phyloP scores from a whole-genome alignment of 805 yeast genomes.

The Kodamaea hsintzibuensis region DNA sequence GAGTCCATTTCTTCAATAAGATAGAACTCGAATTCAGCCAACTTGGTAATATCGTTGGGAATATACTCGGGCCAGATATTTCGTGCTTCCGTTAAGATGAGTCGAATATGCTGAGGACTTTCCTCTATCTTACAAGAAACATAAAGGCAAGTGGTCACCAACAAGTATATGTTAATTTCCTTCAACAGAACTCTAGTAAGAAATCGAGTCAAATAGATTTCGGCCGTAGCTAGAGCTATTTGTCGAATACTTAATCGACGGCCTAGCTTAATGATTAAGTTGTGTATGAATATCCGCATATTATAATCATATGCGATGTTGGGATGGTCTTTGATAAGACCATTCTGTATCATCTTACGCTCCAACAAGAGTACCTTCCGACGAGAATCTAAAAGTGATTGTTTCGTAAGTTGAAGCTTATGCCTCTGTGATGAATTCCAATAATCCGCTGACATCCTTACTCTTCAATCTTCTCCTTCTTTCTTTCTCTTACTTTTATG shows the following conservation, averaged over 20 bases:
- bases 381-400: slow-evolving; percentile 51
- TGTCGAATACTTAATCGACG: slow-evolving; percentile 77
- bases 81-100: slow-evolving; percentile 80
- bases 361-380: slow-evolving; percentile 41
- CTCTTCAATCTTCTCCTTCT: background rate
- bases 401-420: slow-evolving; percentile 79
- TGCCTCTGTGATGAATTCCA: slow-evolving; percentile 83
- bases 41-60: slow-evolving; percentile 85
- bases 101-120: slow-evolving; percentile 89
- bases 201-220: slow-evolving; percentile 79
- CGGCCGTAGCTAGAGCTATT: slow-evolving; percentile 85
- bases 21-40: slow-evolving; percentile 96
- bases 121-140: slow-evolving; percentile 94
- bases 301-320: slow-evolving; percentile 54
- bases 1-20: slow-evolving; percentile 83
- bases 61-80: slow-evolving; percentile 93
- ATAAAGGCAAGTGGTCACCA: slow-evolving; percentile 83
- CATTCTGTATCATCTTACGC: slow-evolving; percentile 44
- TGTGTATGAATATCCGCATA: slow-evolving; percentile 78
- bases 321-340: slow-evolving; percentile 44
- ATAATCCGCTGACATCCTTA: slow-evolving; percentile 75
- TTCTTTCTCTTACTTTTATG: background rate
- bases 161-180: slow-evolving; percentile 78
- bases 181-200: slow-evolving; percentile 68
- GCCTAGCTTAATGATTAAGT: slow-evolving; percentile 72